A percentile compares a stretch with the other conserved stretches of the same genome.
Evolutionary conservation across 768 basidiomycete species (phyloP).

Genomic region (Omphalotus guepiniiformis): DNA sequence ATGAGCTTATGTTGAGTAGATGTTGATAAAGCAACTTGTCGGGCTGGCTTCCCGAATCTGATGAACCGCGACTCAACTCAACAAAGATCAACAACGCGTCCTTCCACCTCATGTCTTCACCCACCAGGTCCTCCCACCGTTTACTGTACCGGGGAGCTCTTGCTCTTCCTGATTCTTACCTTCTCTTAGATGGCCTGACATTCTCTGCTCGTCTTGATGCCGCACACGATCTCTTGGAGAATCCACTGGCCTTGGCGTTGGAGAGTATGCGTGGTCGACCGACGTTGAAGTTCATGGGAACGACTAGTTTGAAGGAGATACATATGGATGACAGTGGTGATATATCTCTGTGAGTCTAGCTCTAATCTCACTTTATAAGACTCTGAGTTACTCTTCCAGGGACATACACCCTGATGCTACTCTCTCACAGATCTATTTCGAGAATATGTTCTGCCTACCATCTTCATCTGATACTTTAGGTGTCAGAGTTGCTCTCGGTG

Average conservation of each 20-base stretch:
- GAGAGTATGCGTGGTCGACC: conserved; percentile 80
- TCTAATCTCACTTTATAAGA: conserved; percentile 17
- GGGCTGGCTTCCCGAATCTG: too few species aligned
- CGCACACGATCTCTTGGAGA: conserved; percentile 48
- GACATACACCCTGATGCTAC: conserved; percentile 66
- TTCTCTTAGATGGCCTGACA: conserved; percentile 69
- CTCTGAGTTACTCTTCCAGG: conserved; percentile 33
- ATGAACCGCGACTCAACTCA: too few species aligned
- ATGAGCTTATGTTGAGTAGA: too few species aligned
- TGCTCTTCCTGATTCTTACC: conserved; percentile 66
- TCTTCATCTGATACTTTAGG: conserved; percentile 45
- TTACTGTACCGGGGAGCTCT: conserved; percentile 75
- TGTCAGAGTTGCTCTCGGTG: conserved; percentile 66
- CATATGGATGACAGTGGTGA: conserved; percentile 58
- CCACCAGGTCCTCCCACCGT: conserved; percentile 30
- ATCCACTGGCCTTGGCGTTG: conserved; percentile 65
- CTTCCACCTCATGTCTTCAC: conserved; percentile 6
- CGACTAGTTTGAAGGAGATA: conserved; percentile 47
- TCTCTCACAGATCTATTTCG: conserved; percentile 62
- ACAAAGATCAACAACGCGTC: too few species aligned
- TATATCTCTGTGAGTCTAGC: conserved; percentile 41
- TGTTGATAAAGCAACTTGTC: too few species aligned
- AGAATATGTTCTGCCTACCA: conserved; percentile 60
- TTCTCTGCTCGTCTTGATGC: conserved; percentile 52
- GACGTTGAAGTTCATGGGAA: conserved; percentile 54